These are phyloP conservation scores for Calonectria crousiana DNA, from an alignment of 2,329 filamentous ascomycete species.

Conservation along the genomic window DNA sequence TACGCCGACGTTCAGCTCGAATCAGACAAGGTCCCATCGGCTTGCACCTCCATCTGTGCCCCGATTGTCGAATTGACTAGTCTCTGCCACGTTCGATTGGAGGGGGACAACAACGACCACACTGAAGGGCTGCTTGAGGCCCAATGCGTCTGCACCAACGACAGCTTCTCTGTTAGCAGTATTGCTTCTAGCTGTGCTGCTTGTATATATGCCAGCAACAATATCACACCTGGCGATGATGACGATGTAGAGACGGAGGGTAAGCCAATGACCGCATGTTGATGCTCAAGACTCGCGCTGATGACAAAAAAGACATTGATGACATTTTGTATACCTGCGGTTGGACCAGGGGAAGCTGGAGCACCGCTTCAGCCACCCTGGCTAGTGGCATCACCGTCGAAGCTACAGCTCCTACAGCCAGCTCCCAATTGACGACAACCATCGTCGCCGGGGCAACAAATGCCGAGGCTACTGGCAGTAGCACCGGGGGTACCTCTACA, in stretches of 20 bases:
- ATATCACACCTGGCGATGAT: conserved; percentile 32
- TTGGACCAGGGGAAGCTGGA: conserved; percentile 44
- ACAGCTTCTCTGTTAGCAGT: conserved; percentile 53
- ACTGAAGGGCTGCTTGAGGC: conserved; percentile 53
- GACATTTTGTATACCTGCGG: conserved; percentile 51
- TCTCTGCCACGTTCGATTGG: conserved; percentile 51
- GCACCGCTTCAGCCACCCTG: conserved; percentile 26
- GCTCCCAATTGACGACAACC: conserved; percentile 52
- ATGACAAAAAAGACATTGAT: conserved; percentile 46
- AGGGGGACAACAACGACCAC: conserved; percentile 44
- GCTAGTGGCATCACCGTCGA: conserved; percentile 48
- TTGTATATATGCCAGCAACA: conserved; percentile 46
- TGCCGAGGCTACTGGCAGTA: conserved; percentile 10
- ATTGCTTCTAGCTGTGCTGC: conserved; percentile 53
- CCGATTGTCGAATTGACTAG: conserved; percentile 51
- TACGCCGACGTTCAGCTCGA: conserved; percentile 51
- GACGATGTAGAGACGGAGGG: conserved; percentile 40
- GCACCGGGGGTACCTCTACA: neutral
- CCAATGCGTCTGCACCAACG: conserved; percentile 57
- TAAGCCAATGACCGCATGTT: conserved; percentile 22
- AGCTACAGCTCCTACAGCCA: conserved; percentile 48
- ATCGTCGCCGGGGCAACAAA: conserved; percentile 38
- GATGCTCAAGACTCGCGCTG: neutral
- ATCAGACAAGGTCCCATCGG: conserved; percentile 49
- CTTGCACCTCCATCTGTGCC: conserved; percentile 51